phyloP scores from a whole-genome alignment of 179 eudicot genomes.

The Spergularia azorica region DNA sequence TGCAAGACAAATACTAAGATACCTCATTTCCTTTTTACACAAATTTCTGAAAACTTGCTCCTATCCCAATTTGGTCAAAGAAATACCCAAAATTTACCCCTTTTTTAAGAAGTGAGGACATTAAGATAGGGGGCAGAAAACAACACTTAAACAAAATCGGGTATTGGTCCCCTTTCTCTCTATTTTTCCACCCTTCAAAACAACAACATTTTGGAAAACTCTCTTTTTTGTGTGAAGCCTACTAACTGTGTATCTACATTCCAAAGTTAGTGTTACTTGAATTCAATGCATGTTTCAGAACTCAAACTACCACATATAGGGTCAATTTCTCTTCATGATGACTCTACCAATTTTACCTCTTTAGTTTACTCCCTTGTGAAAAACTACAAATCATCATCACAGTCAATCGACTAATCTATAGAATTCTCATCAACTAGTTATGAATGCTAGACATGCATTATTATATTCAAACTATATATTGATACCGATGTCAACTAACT shows the following conservation, averaged over 20 bases:
- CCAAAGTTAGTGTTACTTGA: constrained; percentile 38
- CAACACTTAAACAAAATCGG: constrained; percentile 34
- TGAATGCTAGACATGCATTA: no score
- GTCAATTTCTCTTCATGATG: background rate
- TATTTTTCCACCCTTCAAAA: constrained; percentile 22
- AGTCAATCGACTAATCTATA: background rate
- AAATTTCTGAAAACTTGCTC: constrained; percentile 41
- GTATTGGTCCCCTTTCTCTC: constrained; percentile 23
- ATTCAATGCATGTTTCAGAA: constrained; percentile 34
- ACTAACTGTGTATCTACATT: constrained; percentile 23
- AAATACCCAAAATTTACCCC: constrained; percentile 25
- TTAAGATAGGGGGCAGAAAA: constrained; percentile 30
- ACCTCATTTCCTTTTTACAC: constrained; percentile 32
- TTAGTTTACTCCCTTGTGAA: background rate
- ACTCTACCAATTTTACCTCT: background rate
- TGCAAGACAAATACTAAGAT: constrained; percentile 46
- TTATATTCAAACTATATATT: no score
- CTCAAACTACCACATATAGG: constrained; percentile 7
- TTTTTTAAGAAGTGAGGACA: constrained; percentile 23
- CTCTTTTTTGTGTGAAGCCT: constrained; percentile 28
- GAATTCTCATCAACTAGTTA: background rate
- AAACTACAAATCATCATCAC: no score
- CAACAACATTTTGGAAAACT: constrained; percentile 24
- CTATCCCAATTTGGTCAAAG: constrained; percentile 27
- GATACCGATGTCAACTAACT: background rate